These are phyloP conservation scores for Fusarium sp. DNA, from an alignment of 2,329 filamentous ascomycete species.

Conservation along the genomic window DNA sequence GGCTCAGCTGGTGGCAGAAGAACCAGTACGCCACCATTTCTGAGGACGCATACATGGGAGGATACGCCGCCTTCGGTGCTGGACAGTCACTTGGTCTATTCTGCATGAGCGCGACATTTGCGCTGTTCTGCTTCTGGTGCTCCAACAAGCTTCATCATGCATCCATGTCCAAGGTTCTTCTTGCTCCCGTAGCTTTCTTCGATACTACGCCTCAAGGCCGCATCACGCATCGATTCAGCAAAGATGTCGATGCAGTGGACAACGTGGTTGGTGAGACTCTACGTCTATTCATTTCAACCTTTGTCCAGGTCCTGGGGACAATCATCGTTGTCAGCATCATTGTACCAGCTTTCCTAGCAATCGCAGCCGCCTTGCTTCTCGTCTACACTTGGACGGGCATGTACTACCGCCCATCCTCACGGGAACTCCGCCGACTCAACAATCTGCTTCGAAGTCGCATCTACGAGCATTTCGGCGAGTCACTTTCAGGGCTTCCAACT, in stretches of 20 bases:
- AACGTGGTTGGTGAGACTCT: slow-evolving; percentile 21
- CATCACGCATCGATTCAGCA: slow-evolving; percentile 23
- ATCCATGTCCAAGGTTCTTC: not conserved
- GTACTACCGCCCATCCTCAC: slow-evolving; percentile 18
- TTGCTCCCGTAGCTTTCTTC: slow-evolving; percentile 15
- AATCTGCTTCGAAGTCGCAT: slow-evolving; percentile 26
- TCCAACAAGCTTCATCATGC: slow-evolving; percentile 25
- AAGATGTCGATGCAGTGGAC: slow-evolving; percentile 22
- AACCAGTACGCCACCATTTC: slow-evolving; percentile 7
- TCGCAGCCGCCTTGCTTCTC: not conserved
- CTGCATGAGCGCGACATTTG: slow-evolving; percentile 15
- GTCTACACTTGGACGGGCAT: slow-evolving; percentile 19
- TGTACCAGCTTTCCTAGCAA: slow-evolving; percentile 9
- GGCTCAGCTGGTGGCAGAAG: slow-evolving; percentile 28
- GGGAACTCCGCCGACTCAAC: slow-evolving; percentile 14
- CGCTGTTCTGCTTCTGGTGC: slow-evolving; percentile 26
- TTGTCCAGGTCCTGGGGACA: slow-evolving; percentile 16
- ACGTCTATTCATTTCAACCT: slow-evolving; percentile 13
- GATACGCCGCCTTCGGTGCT: slow-evolving; percentile 11
- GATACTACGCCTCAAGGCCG: slow-evolving; percentile 22
- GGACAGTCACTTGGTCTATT: slow-evolving; percentile 17
- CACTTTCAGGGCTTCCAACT: slow-evolving; percentile 7
- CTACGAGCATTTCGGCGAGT: slow-evolving; percentile 26
- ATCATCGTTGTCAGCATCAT: slow-evolving; percentile 24
- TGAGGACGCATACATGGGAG: slow-evolving; percentile 21